Percentiles rank a stretch among this genome's conserved stretches.
Evolutionary conservation across 768 basidiomycete species (phyloP).

Genomic region (Hortiboletus flavorubellus): DNA sequence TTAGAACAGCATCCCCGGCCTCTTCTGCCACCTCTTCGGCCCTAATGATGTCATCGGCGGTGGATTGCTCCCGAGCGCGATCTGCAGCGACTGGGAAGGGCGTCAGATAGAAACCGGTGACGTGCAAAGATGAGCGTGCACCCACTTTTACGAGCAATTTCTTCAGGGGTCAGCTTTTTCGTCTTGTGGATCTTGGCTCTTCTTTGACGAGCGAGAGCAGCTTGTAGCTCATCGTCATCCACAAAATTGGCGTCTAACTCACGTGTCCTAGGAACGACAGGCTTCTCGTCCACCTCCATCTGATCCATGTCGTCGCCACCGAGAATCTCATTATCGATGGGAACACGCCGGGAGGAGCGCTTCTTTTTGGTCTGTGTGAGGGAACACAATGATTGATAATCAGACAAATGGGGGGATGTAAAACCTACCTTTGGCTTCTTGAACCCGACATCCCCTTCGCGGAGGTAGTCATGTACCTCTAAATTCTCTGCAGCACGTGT

Average conservation of each 20-base stretch:
- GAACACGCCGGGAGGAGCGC: conserved; percentile 62
- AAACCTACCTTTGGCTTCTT: conserved; percentile 82
- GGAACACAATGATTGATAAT: not conserved
- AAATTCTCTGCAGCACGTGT: conserved; percentile 62
- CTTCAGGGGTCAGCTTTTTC: conserved; percentile 77
- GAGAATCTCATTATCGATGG: conserved; percentile 38
- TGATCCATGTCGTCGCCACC: conserved; percentile 22
- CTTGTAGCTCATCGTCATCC: conserved; percentile 98
- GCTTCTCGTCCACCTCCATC: conserved; percentile 82
- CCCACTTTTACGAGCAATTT: conserved; percentile 74
- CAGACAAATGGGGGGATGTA: not conserved
- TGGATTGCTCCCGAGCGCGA: conserved; percentile 50
- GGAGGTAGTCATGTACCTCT: conserved; percentile 80
- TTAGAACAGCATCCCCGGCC: conserved; percentile 49
- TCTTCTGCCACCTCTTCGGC: conserved; percentile 46
- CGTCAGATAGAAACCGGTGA: not conserved
- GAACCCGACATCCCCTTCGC: conserved; percentile 91
- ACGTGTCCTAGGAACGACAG: conserved; percentile 62
- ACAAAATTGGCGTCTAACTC: conserved; percentile 88
- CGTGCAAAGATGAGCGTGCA: conserved; percentile 8
- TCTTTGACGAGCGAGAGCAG: conserved; percentile 82
- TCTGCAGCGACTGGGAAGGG: conserved; percentile 58
- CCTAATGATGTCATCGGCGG: conserved; percentile 39
- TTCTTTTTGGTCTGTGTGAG: conserved; percentile 85
- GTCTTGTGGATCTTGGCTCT: conserved; percentile 75